Conservation (phyloP, 768 basidiomycete species). For the Mycena capillaripes region DNA sequence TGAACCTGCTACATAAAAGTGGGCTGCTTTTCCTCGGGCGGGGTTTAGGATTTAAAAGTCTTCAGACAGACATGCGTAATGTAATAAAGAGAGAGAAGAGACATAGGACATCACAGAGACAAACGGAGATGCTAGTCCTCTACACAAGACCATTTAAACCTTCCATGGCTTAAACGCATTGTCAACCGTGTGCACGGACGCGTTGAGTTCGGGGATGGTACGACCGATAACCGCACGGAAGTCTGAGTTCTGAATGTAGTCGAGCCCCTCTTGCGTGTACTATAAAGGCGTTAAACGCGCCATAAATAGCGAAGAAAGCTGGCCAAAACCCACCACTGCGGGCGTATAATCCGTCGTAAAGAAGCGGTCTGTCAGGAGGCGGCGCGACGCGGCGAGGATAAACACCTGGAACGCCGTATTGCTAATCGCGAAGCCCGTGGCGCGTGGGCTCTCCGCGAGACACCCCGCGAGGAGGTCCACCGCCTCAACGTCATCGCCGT, state of each 20-base stretch:
- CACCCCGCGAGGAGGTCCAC: conserved; percentile 27
- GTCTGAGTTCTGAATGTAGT: conserved; percentile 16
- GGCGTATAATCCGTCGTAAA: conserved; percentile 33
- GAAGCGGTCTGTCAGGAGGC: conserved; percentile 34
- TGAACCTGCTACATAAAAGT: too few relatives aligned
- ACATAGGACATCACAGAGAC: too few relatives aligned
- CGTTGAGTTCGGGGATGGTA: conserved; percentile 22
- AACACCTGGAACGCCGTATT: conserved; percentile 33
- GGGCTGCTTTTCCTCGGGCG: too few relatives aligned
- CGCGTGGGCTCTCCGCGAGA: conserved; percentile 29
- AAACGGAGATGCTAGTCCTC: too few relatives aligned
- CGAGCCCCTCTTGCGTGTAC: conserved; percentile 31
- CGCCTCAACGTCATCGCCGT: conserved; percentile 28
- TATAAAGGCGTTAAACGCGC: not conserved
- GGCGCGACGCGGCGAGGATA: conserved; percentile 30
- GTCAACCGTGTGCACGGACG: conserved; percentile 9
- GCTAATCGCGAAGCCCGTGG: conserved; percentile 32
- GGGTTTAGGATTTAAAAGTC: too few relatives aligned
- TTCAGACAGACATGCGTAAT: too few relatives aligned
- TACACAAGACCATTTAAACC: too few relatives aligned
- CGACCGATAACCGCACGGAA: conserved; percentile 28
- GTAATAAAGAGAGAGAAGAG: too few relatives aligned
- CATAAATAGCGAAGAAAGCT: not conserved
- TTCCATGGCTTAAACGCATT: conserved; percentile 36
- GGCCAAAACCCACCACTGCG: not conserved